Conservation (phyloP, 2,329 filamentous ascomycete species). For the Diplodia seriata region DNA sequence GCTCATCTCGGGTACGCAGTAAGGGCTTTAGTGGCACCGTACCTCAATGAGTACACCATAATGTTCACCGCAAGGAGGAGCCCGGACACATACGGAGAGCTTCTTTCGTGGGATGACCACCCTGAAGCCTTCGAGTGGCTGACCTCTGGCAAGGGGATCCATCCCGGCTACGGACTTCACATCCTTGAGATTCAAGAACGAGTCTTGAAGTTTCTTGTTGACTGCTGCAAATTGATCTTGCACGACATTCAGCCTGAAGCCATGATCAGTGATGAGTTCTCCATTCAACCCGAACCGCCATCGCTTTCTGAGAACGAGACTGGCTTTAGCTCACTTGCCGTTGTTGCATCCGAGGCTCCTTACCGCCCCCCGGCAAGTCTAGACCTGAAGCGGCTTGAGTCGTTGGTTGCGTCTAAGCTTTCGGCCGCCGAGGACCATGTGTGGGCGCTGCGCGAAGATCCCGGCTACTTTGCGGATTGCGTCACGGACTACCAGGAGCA, state of each 20-base stretch:
- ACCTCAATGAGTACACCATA: constrained; percentile 46
- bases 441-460: constrained; percentile 65
- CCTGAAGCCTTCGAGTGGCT: constrained; percentile 51
- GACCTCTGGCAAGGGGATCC: constrained; percentile 46
- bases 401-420: constrained; percentile 53
- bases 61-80: constrained; percentile 43
- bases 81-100: constrained; percentile 46
- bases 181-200: constrained; percentile 61
- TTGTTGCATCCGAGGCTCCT: constrained; percentile 58
- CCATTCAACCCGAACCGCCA: constrained; percentile 50
- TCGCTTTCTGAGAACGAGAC: constrained; percentile 40
- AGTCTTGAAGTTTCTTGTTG: constrained; percentile 58
- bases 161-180: constrained; percentile 57
- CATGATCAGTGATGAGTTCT: constrained; percentile 42
- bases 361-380: constrained; percentile 59
- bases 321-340: constrained; percentile 50
- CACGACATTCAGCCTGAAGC: constrained; percentile 55
- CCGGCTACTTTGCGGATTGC: constrained; percentile 60
- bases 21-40: constrained; percentile 38
- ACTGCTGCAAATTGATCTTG: constrained; percentile 57
- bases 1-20: constrained; percentile 43
- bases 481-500: constrained; percentile 58
- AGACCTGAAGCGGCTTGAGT: constrained; percentile 55
- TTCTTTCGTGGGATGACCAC: constrained; percentile 48
- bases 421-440: constrained; percentile 61